phyloP scores from a whole-genome alignment of 164 flowering plant species.

The Buxus sempervirens region DNA sequence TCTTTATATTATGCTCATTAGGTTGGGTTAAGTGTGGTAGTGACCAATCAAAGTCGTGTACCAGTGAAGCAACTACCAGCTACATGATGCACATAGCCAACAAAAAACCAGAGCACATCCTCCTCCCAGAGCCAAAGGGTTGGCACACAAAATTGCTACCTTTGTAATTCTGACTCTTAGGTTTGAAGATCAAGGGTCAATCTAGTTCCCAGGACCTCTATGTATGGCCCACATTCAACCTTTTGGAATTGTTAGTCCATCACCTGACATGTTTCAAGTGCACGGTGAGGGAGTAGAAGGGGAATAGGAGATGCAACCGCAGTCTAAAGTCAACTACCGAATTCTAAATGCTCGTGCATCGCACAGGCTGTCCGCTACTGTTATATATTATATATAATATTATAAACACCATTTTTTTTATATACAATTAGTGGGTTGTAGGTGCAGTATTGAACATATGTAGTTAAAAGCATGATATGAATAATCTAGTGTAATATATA shows the following conservation, averaged over 20 bases:
- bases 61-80: conserved; percentile 6
- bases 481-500: too few species aligned
- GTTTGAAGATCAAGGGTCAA: conserved; percentile 9
- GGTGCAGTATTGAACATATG: too few species aligned
- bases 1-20: conserved; percentile 6
- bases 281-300: background rate
- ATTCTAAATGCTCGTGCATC: too few species aligned
- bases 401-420: too few species aligned
- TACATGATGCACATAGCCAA: background rate
- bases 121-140: background rate
- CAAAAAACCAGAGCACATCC: background rate
- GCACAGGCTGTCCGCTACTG: too few species aligned
- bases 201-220: conserved; percentile 16
- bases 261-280: background rate
- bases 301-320: background rate
- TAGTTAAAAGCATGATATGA: too few species aligned
- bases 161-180: conserved; percentile 4
- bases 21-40: conserved; percentile 1
- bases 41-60: conserved; percentile 9
- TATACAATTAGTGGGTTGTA: too few species aligned
- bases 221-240: background rate
- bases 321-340: too few species aligned
- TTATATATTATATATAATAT: too few species aligned
- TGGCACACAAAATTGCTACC: background rate
- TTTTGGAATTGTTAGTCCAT: background rate